Evolutionary conservation across 2,329 filamentous ascomycete species (phyloP).

Genomic region (Epichloe sylvatica): DNA sequence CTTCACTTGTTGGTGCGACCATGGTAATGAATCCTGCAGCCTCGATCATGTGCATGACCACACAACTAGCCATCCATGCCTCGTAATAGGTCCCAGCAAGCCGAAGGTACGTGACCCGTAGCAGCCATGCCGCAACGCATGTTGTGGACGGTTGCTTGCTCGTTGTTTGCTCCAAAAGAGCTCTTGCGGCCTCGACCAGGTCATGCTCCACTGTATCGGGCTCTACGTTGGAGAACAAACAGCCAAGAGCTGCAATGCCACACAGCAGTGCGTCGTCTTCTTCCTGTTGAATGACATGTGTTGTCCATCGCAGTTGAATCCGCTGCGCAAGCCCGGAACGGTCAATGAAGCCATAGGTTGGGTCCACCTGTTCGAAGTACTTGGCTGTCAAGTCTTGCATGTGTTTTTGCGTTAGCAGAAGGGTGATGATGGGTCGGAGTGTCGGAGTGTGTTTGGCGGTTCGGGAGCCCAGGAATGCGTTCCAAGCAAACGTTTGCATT

Average conservation of each 20-base stretch:
- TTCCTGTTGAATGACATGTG: constrained; percentile 14
- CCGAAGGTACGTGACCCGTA: constrained; percentile 39
- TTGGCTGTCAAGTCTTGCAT: constrained; percentile 31
- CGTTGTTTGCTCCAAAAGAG: neutral
- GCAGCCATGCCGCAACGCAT: constrained; percentile 35
- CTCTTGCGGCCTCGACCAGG: constrained; percentile 22
- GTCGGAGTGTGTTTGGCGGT: constrained; percentile 19
- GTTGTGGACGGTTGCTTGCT: constrained; percentile 6
- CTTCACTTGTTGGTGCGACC: constrained; percentile 16
- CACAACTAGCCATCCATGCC: constrained; percentile 43
- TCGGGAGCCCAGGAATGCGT: constrained; percentile 22
- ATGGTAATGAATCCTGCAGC: constrained; percentile 35
- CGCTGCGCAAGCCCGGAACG: constrained; percentile 16
- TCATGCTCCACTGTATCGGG: constrained; percentile 28
- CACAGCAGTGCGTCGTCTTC: constrained; percentile 34
- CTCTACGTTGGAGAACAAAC: constrained; percentile 33
- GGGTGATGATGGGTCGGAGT: neutral
- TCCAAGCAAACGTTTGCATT: constrained; percentile 44
- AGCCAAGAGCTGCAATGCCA: constrained; percentile 41
- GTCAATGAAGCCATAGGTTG: constrained; percentile 36
- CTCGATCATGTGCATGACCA: constrained; percentile 43
- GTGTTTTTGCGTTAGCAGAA: neutral
- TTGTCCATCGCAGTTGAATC: constrained; percentile 21
- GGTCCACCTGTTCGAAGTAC: constrained; percentile 40
- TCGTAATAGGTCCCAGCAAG: constrained; percentile 38